A percentile compares a stretch with the other conserved stretches of the same genome.
Evolutionary conservation across 148 eudicot genomes (phyloP).

Genomic region (Rhododendron simsii): DNA sequence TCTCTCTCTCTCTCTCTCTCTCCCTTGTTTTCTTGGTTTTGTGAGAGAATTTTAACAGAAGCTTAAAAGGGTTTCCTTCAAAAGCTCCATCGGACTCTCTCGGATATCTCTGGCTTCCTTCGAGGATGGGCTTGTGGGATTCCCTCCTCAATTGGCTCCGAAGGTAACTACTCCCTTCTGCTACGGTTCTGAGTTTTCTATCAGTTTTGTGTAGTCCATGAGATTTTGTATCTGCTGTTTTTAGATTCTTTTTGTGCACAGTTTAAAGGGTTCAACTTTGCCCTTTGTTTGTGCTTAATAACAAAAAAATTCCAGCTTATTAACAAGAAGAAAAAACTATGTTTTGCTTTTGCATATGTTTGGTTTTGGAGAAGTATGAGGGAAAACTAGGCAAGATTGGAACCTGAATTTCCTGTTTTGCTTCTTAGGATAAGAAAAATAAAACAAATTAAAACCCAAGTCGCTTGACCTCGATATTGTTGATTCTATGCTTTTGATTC

Average conservation of each 20-base stretch:
- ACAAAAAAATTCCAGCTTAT: neutral
- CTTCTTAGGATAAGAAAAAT: neutral
- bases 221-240: neutral
- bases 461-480: neutral
- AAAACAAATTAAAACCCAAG: neutral
- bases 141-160: constrained; percentile 6
- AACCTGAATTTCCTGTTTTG: neutral
- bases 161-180: neutral
- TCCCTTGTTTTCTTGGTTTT: neutral
- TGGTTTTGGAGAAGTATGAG: neutral
- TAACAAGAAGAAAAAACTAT: neutral
- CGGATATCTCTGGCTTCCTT: neutral
- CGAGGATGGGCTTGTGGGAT: neutral
- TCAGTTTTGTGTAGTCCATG: neutral
- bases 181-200: too few species aligned
- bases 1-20: neutral
- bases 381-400: neutral
- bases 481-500: neutral
- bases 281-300: neutral
- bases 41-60: neutral
- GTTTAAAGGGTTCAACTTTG: neutral
- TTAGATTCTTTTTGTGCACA: neutral
- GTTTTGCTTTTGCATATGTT: neutral
- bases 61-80: neutral
- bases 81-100: neutral